phyloP scores from a whole-genome alignment of 2,329 filamentous ascomycete species.

The Ophiostoma australiae region DNA sequence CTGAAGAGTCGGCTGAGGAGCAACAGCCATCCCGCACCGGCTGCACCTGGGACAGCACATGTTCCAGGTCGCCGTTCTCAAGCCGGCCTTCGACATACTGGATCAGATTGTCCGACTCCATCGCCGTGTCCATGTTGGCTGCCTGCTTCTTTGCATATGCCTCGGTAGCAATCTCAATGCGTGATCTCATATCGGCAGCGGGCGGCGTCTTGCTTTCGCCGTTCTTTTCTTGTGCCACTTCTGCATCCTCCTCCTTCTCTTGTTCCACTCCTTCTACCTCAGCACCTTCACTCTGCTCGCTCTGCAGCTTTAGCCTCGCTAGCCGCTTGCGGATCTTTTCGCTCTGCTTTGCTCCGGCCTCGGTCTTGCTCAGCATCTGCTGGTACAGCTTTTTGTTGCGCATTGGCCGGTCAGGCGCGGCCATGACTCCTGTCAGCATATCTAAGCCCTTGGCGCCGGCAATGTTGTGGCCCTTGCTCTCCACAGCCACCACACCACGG shows the following conservation, averaged over 20 bases:
- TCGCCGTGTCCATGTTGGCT: slow-evolving; percentile 42
- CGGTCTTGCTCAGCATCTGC: slow-evolving; percentile 44
- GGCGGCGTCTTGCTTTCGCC: slow-evolving; percentile 3
- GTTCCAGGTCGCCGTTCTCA: slow-evolving; percentile 65
- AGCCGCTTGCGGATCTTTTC: slow-evolving; percentile 38
- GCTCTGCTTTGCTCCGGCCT: slow-evolving; percentile 39
- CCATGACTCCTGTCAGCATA: slow-evolving; percentile 67
- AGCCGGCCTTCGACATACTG: slow-evolving; percentile 74
- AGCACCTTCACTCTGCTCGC: too few relatives aligned
- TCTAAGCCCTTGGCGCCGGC: slow-evolving; percentile 79
- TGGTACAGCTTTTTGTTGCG: slow-evolving; percentile 78
- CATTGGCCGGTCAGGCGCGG: slow-evolving; percentile 64
- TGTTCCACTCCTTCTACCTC: not conserved
- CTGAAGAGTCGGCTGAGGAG: not conserved
- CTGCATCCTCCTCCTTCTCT: not conserved
- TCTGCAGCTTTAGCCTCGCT: slow-evolving; percentile 31
- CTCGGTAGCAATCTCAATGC: slow-evolving; percentile 21
- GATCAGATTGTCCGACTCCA: slow-evolving; percentile 60
- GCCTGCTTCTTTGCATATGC: slow-evolving; percentile 15
- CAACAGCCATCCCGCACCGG: slow-evolving; percentile 42
- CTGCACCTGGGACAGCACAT: slow-evolving; percentile 59
- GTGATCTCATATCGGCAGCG: slow-evolving; percentile 24
- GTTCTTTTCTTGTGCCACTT: not conserved
- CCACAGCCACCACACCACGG: slow-evolving; percentile 81
- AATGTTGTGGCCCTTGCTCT: slow-evolving; percentile 82